phyloP scores from a whole-genome alignment of 2,329 filamentous ascomycete genomes.

The Pseudocercospora vitis region DNA sequence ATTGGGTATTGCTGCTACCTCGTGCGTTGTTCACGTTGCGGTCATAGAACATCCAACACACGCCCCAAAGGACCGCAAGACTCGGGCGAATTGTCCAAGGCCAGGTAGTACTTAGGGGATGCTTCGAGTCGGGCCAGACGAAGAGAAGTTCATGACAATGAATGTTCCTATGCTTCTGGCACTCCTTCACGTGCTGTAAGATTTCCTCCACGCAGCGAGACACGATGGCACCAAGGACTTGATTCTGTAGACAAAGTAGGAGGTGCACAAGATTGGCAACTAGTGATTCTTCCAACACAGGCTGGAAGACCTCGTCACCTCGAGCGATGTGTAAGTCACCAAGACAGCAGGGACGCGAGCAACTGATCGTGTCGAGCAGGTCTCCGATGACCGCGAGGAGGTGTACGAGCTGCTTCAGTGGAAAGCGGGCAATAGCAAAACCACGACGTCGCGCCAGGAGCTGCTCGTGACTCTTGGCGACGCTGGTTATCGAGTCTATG shows the following conservation, averaged over 20 bases:
- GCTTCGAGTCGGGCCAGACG: conserved; percentile 36
- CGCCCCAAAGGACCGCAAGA: conserved; percentile 40
- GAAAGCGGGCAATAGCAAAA: conserved; percentile 16
- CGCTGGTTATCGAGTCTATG: conserved; percentile 21
- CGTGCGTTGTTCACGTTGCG: not conserved
- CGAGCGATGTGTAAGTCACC: not conserved
- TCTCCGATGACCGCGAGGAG: conserved; percentile 33
- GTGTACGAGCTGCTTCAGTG: conserved; percentile 37
- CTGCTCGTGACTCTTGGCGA: conserved; percentile 39
- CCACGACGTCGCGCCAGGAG: not conserved
- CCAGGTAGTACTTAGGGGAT: conserved; percentile 41
- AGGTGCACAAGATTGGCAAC: conserved; percentile 4
- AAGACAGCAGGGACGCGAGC: not conserved
- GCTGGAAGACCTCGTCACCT: not conserved
- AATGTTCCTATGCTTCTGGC: conserved; percentile 27
- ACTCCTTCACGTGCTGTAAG: conserved; percentile 26
- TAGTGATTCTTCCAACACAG: not conserved
- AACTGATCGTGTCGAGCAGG: not conserved
- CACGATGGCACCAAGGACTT: conserved; percentile 35
- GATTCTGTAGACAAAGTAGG: conserved; percentile 38
- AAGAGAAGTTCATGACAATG: conserved; percentile 34
- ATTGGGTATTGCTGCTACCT: not conserved
- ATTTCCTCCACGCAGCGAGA: conserved; percentile 22
- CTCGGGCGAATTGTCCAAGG: conserved; percentile 41
- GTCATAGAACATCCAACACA: conserved; percentile 42